phyloP scores from a whole-genome alignment of 2,329 filamentous ascomycete species.

The Tolypocladium endophyticum region DNA sequence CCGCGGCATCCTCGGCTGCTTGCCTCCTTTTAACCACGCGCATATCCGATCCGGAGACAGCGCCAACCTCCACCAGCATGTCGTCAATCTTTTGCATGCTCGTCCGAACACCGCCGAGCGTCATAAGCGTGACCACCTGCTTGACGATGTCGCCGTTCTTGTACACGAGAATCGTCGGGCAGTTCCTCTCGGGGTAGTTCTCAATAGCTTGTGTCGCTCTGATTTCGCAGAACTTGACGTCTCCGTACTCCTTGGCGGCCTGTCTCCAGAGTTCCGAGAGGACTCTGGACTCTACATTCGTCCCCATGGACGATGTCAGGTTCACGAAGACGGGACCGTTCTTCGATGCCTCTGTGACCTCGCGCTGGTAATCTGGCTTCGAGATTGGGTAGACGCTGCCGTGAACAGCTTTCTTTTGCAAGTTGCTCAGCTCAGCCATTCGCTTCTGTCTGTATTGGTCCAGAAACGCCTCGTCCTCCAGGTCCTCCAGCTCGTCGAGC shows the following conservation, averaged over 20 bases:
- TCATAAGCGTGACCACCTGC: constrained; percentile 82
- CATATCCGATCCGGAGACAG: constrained; percentile 67
- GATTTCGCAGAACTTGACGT: constrained; percentile 97
- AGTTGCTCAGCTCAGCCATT: constrained; percentile 65
- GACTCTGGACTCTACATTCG: constrained; percentile 76
- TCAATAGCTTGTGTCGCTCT: constrained; percentile 87
- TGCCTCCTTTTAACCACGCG: constrained; percentile 56
- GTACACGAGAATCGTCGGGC: constrained; percentile 87
- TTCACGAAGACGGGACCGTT: constrained; percentile 64
- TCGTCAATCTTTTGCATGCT: constrained; percentile 68
- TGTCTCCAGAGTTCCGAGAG: constrained; percentile 79
- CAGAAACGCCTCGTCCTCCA: constrained; percentile 88
- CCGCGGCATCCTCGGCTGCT: constrained; percentile 49
- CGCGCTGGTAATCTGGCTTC: constrained; percentile 84
- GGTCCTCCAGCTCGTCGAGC: constrained; percentile 84
- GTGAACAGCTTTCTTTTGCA: constrained; percentile 69
- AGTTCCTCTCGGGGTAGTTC: constrained; percentile 90
- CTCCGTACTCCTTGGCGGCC: constrained; percentile 74
- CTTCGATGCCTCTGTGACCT: constrained; percentile 83
- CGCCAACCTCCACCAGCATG: constrained; percentile 72
- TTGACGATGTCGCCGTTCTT: constrained; percentile 84
- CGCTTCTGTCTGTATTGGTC: constrained; percentile 82
- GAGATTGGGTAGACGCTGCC: constrained; percentile 88
- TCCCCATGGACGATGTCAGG: constrained; percentile 65
- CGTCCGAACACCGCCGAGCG: constrained; percentile 62